These are phyloP conservation scores for Cantharellus anzutake DNA, from an alignment of 768 basidiomycete genomes.

Conservation along the genomic window DNA sequence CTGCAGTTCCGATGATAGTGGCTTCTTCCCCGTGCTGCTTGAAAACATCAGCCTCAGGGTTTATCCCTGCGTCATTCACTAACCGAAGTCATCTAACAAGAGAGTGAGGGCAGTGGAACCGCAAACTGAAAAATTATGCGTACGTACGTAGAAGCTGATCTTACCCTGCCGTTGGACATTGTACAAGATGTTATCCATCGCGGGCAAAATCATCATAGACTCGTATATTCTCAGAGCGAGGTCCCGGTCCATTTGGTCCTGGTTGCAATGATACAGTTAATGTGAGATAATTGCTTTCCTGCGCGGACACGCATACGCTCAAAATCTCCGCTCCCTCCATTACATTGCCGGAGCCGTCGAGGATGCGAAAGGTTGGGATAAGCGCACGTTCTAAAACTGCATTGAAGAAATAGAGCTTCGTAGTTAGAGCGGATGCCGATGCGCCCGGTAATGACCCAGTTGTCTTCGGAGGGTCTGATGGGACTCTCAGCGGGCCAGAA, in stretches of 20 bases:
- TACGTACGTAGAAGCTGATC: conserved; percentile 70
- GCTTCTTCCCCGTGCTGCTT: conserved; percentile 78
- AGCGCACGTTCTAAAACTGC: conserved; percentile 40
- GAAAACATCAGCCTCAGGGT: conserved; percentile 1
- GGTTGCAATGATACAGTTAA: not conserved
- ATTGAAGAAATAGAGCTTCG: conserved; percentile 64
- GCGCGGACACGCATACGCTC: conserved; percentile 29
- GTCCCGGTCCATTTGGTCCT: conserved; percentile 39
- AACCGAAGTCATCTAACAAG: conserved; percentile 1
- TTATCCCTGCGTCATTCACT: not conserved
- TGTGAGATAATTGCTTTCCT: not conserved
- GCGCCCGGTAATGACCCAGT: conserved; percentile 7
- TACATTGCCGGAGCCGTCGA: conserved; percentile 61
- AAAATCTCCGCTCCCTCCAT: conserved; percentile 58
- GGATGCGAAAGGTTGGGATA: conserved; percentile 73
- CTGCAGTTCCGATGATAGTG: conserved; percentile 73
- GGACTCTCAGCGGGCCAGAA: not conserved
- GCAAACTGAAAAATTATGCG: conserved; percentile 15
- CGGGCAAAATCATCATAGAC: conserved; percentile 35
- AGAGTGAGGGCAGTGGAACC: conserved; percentile 1
- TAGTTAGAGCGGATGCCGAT: conserved; percentile 37
- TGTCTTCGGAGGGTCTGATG: not conserved
- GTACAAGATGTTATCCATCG: conserved; percentile 73
- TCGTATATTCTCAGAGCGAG: conserved; percentile 41
- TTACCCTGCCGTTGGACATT: conserved; percentile 89